Conservation (phyloP, 2,329 filamentous ascomycete genomes). For the Orbilia javanica region DNA sequence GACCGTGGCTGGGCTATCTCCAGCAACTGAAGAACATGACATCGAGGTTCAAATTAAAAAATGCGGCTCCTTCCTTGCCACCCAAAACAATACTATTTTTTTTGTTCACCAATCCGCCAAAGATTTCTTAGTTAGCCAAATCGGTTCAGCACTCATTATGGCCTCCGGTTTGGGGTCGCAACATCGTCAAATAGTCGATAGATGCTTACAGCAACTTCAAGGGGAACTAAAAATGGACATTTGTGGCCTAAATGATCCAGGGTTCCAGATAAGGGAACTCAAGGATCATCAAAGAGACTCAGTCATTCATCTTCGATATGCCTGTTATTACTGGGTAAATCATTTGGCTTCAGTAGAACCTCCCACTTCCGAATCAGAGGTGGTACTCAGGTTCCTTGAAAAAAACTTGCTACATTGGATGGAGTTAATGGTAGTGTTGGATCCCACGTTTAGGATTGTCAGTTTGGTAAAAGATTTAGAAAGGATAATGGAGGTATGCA, state of each 20-base stretch:
- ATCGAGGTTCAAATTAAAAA: slow-evolving; percentile 5
- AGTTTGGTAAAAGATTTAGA: background rate
- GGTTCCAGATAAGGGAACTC: background rate
- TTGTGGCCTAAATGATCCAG: background rate
- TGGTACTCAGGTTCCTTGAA: background rate
- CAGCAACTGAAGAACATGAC: background rate
- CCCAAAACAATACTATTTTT: slow-evolving; percentile 1
- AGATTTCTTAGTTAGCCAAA: slow-evolving; percentile 10
- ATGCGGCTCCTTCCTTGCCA: slow-evolving; percentile 17
- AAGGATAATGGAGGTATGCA: background rate
- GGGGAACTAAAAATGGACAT: background rate
- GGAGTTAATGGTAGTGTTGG: background rate
- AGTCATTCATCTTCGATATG: background rate
- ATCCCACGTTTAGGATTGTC: background rate
- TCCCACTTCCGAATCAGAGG: slow-evolving; percentile 60
- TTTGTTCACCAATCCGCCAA: slow-evolving; percentile 36
- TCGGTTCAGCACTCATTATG: background rate
- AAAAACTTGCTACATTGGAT: slow-evolving; percentile 7
- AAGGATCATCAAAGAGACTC: background rate
- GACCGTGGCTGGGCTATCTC: background rate
- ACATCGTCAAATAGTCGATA: background rate
- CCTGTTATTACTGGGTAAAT: slow-evolving; percentile 7
- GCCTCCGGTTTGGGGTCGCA: background rate
- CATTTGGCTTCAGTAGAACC: slow-evolving; percentile 7
- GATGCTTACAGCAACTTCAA: background rate